Conservation (phyloP, 2,329 filamentous ascomycete species). For the Aspergillus sp. region DNA sequence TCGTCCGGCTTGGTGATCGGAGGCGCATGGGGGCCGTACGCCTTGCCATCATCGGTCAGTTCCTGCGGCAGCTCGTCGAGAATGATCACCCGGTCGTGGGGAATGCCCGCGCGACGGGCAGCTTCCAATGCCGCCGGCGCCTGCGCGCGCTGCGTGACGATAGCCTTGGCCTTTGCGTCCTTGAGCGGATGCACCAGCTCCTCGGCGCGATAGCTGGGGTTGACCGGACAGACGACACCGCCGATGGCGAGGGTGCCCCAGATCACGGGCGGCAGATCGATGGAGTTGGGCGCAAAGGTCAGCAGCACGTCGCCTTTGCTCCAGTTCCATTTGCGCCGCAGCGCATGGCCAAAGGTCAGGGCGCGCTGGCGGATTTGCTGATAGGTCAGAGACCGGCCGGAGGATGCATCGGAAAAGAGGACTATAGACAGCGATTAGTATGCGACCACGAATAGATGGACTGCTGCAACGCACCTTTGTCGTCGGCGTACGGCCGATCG, state of each 20-base stretch:
- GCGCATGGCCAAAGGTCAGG: constrained; percentile 10
- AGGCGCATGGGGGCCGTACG: background rate
- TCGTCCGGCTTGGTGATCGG: constrained; percentile 4
- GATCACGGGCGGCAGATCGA: constrained; percentile 12
- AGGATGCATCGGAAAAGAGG: constrained; percentile 8
- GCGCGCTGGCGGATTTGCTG: constrained; percentile 7
- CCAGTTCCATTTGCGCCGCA: constrained; percentile 16
- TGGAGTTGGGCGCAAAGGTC: constrained; percentile 15
- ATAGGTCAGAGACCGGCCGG: constrained; percentile 10
- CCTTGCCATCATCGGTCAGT: background rate
- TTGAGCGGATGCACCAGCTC: constrained; percentile 18
- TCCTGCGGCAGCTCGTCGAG: constrained; percentile 9
- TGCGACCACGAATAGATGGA: background rate
- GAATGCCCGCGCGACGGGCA: constrained; percentile 4
- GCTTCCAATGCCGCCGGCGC: constrained; percentile 8
- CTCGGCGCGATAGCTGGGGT: constrained; percentile 20
- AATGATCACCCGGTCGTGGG: constrained; percentile 8
- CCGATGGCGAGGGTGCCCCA: constrained; percentile 23
- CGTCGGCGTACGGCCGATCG: constrained; percentile 6
- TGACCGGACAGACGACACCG: constrained; percentile 25
- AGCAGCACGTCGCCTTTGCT: constrained; percentile 18
- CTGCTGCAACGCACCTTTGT: constrained; percentile 2
- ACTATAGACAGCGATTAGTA: constrained; percentile 4
- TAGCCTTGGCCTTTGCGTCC: constrained; percentile 9
- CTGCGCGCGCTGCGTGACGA: constrained; percentile 10